Base-by-base conservation (phyloP, 225 moss, liverwort and hornwort species). In the Bryum argenteum region DNA sequence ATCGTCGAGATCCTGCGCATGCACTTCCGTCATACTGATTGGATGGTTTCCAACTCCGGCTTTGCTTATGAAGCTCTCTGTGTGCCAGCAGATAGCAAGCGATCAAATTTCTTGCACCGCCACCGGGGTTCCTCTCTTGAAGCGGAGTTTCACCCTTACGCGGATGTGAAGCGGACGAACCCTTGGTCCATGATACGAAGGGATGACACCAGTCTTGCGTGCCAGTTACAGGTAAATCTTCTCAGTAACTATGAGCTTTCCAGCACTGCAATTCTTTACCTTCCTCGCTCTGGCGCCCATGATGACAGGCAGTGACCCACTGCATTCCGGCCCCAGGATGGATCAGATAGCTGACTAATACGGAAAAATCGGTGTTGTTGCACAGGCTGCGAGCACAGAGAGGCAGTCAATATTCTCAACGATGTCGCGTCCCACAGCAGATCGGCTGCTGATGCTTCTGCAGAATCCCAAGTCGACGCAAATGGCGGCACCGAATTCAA, bases 381-480 rank as follows among this genome's bases (percentile, higher is more conserved):
- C 28, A 48, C 83, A 87, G 87, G 81, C 71, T 71, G 82, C 84
- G 23, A 83, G 83, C 69, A 65, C 82, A 61, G 93, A 91, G 80
- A 88, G 93, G 77, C 95, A 89, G 75, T 78, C 93, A 13, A 83
- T 83, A 58, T 86, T 96, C 63, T 87, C 89, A 19, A 71, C 79
- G 22, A 71, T 83, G 59, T 70, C 88, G 47, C 71, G 83, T 1
- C 72, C 88, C 7, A 78, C 88, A 43, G 80, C 93, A 18, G 93
- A 96, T 59, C 82, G 89, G 51, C 75, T 93, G 26, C 86, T 89
- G 18, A 87, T 86, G 85, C 83, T 96, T 61, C 81, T 91, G 57
- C 93, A 93, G 73, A 88, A 82, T 61, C 90, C 91, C 1, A 96
- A 96, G 80, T 33, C 33, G 33, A 66, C 87, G 58, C 88, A 77